A percentile compares a stretch with the other conserved stretches of the same genome.
Conservation (phyloP, 2,329 filamentous ascomycete species). For the Ascochyta pisi region DNA sequence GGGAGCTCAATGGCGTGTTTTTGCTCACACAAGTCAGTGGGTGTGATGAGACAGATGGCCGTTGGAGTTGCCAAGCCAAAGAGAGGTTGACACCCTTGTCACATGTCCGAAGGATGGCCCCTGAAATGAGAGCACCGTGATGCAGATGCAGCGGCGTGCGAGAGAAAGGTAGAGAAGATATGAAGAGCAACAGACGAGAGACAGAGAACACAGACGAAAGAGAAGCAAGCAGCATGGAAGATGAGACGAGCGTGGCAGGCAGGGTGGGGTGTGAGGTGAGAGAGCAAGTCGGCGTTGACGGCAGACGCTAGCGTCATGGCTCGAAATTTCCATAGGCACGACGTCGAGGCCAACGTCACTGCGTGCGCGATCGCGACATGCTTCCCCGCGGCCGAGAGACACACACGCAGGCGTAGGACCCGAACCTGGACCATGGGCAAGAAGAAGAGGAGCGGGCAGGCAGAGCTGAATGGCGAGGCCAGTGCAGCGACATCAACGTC, state of each 20-base stretch:
- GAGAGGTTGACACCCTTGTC: no score
- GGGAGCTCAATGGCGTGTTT: no score
- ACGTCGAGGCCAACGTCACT: slow-evolving; percentile 8
- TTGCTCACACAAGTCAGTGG: no score
- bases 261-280: not conserved
- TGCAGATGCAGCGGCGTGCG: no score
- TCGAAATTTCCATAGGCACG: not conserved
- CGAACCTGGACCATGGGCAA: slow-evolving; percentile 29
- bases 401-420: not conserved
- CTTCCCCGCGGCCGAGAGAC: not conserved
- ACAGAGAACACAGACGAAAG: not conserved
- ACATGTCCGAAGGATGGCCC: no score
- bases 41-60: no score
- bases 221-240: not conserved
- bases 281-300: not conserved
- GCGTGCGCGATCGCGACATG: not conserved
- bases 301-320: slow-evolving; percentile 4
- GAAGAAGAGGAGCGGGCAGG: slow-evolving; percentile 40
- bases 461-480: not conserved
- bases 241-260: not conserved
- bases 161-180: no score
- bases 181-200: no score
- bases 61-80: no score
- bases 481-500: slow-evolving; percentile 34
- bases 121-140: no score